phyloP scores from a whole-genome alignment of 2,329 filamentous ascomycete genomes.

The Penicillium olsonii region DNA sequence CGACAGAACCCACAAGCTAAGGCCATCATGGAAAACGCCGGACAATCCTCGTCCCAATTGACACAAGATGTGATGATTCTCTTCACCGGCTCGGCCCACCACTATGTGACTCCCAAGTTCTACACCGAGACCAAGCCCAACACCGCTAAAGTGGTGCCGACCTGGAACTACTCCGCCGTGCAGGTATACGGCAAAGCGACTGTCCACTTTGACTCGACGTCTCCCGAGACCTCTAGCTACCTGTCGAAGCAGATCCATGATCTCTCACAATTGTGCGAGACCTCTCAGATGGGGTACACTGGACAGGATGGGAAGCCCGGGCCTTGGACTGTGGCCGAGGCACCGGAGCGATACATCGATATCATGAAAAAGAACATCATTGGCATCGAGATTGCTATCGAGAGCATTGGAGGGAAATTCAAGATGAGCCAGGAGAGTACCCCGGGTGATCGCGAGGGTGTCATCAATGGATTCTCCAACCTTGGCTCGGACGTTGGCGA shows the following conservation, averaged over 20 bases:
- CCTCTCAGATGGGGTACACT: constrained; percentile 59
- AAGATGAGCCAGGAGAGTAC: constrained; percentile 67
- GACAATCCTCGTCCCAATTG: constrained; percentile 23
- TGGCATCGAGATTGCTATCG: constrained; percentile 61
- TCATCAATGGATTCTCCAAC: constrained; percentile 57
- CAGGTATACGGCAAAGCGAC: constrained; percentile 63
- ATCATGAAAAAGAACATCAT: constrained; percentile 61
- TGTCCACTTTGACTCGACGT: constrained; percentile 55
- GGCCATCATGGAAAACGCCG: constrained; percentile 49
- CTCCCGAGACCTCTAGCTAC: constrained; percentile 49
- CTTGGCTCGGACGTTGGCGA: constrained; percentile 44
- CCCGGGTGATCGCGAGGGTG: constrained; percentile 56
- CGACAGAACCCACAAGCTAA: constrained; percentile 10
- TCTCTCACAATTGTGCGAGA: constrained; percentile 55
- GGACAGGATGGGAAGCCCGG: constrained; percentile 49
- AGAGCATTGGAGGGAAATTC: constrained; percentile 60
- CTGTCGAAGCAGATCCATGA: constrained; percentile 56
- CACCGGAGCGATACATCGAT: constrained; percentile 59
- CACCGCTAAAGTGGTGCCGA: constrained; percentile 66
- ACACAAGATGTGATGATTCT: constrained; percentile 61
- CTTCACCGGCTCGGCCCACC: constrained; percentile 60
- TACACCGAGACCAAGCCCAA: constrained; percentile 65
- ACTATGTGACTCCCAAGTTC: constrained; percentile 68
- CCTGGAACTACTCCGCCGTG: constrained; percentile 67
- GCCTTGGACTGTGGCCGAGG: constrained; percentile 62